These are phyloP conservation scores for Aspergillus niger DNA, from an alignment of 2,329 filamentous ascomycete species.

Conservation along the genomic window DNA sequence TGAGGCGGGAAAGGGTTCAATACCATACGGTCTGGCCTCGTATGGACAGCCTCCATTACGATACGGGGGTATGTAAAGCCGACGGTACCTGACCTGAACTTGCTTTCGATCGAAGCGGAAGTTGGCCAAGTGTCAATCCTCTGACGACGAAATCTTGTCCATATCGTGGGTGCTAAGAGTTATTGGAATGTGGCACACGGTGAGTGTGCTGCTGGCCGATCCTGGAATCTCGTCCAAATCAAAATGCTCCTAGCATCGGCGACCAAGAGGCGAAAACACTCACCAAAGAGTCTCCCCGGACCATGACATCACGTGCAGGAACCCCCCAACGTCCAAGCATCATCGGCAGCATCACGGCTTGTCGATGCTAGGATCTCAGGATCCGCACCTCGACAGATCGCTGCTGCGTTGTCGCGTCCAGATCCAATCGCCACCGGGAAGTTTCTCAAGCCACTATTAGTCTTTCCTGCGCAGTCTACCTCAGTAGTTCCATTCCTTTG, in stretches of 20 bases:
- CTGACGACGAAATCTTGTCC: background rate
- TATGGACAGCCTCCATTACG: slow-evolving; percentile 7
- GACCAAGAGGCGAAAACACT: background rate
- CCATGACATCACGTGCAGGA: slow-evolving; percentile 16
- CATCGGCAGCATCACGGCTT: slow-evolving; percentile 1
- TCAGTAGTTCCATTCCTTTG: slow-evolving; percentile 9
- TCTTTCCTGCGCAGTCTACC: slow-evolving; percentile 14
- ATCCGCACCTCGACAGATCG: slow-evolving; percentile 16
- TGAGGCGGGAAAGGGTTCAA: background rate
- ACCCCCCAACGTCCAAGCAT: slow-evolving; percentile 12
- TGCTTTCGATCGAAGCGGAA: slow-evolving; percentile 17
- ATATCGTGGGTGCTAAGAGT: background rate
- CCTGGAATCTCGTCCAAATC: background rate
- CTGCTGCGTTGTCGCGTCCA: slow-evolving; percentile 23
- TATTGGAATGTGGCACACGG: slow-evolving; percentile 4
- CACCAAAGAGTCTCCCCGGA: background rate
- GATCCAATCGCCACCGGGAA: slow-evolving; percentile 17
- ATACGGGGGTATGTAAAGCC: slow-evolving; percentile 5
- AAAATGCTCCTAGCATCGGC: background rate
- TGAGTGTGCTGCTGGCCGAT: background rate
- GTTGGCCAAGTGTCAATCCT: slow-evolving; percentile 21
- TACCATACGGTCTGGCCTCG: slow-evolving; percentile 1
- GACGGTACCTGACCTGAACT: background rate
- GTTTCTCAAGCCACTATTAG: slow-evolving; percentile 4
- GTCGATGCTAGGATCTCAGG: slow-evolving; percentile 15